phyloP scores from a whole-genome alignment of 208 protist genomes.

The Leishmania tarentolae region DNA sequence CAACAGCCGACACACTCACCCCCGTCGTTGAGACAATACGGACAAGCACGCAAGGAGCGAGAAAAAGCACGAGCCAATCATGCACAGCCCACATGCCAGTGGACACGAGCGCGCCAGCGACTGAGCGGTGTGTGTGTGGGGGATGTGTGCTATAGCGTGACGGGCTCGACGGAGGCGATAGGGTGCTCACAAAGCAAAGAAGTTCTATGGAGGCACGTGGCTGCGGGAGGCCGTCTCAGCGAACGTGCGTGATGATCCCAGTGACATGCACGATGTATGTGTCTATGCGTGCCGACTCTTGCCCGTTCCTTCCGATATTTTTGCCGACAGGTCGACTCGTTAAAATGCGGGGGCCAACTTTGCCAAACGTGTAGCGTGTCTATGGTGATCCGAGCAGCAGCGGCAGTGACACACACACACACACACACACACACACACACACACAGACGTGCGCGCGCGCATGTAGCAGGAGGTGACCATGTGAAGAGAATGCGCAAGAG shows the following conservation, averaged over 20 bases:
- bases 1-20: neutral
- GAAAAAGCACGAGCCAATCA: slow-evolving; percentile 17
- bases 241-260: neutral
- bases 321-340: neutral
- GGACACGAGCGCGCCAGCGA: neutral
- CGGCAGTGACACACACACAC: neutral
- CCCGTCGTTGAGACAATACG: neutral
- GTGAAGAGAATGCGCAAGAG: neutral
- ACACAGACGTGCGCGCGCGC: neutral
- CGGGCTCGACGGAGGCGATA: neutral
- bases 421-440: neutral
- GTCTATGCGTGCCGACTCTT: neutral
- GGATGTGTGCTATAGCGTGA: neutral
- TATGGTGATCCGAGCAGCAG: neutral
- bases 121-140: neutral
- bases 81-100: neutral
- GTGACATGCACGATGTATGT: neutral
- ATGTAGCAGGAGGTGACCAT: neutral
- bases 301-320: neutral
- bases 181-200: neutral
- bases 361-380: neutral
- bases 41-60: slow-evolving; percentile 4
- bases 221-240: neutral
- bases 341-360: neutral
- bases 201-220: slow-evolving; percentile 5